Evolutionary conservation across 1,139 yeast genomes (phyloP).

Genomic region (Pichia sp.): DNA sequence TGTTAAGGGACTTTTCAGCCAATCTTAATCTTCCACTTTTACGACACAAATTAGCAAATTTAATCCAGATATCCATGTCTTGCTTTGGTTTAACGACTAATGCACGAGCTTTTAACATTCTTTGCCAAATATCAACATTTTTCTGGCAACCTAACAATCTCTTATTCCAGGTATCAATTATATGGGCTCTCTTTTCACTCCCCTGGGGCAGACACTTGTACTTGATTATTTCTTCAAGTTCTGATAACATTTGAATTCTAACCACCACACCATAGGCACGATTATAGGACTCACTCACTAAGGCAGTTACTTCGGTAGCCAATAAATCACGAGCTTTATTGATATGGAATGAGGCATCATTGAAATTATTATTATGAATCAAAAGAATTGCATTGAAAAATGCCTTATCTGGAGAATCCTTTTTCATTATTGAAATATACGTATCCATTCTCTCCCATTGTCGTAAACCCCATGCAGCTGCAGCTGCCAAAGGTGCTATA

Average conservation of each 20-base stretch:
- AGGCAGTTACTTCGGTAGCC: slow-evolving; percentile 89
- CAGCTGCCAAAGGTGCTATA: slow-evolving; percentile 98
- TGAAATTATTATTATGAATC: slow-evolving; percentile 80
- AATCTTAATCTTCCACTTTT: slow-evolving; percentile 87
- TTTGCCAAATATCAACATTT: slow-evolving; percentile 97
- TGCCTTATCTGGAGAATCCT: slow-evolving; percentile 89
- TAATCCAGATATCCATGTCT: slow-evolving; percentile 97
- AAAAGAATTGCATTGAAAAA: slow-evolving; percentile 87
- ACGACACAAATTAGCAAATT: slow-evolving; percentile 91
- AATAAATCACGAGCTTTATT: slow-evolving; percentile 78
- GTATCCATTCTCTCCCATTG: slow-evolving; percentile 97
- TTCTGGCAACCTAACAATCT: slow-evolving; percentile 89
- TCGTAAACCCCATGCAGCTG: slow-evolving; percentile 98
- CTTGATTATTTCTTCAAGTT: slow-evolving; percentile 86
- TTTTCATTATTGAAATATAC: slow-evolving; percentile 82
- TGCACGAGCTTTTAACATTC: slow-evolving; percentile 89
- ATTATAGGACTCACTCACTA: slow-evolving; percentile 91
- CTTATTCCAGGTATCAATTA: slow-evolving; percentile 92
- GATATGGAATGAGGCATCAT: slow-evolving; percentile 73
- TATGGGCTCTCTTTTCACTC: slow-evolving; percentile 66
- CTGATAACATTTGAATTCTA: slow-evolving; percentile 94
- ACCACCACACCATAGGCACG: slow-evolving; percentile 97
- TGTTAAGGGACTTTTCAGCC: slow-evolving; percentile 85
- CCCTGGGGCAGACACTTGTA: slow-evolving; percentile 81
- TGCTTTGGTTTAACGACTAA: slow-evolving; percentile 91